These are phyloP conservation scores for Heterobasidion occidentale DNA, from an alignment of 1,284 basidiomycete species.

Conservation along the genomic window DNA sequence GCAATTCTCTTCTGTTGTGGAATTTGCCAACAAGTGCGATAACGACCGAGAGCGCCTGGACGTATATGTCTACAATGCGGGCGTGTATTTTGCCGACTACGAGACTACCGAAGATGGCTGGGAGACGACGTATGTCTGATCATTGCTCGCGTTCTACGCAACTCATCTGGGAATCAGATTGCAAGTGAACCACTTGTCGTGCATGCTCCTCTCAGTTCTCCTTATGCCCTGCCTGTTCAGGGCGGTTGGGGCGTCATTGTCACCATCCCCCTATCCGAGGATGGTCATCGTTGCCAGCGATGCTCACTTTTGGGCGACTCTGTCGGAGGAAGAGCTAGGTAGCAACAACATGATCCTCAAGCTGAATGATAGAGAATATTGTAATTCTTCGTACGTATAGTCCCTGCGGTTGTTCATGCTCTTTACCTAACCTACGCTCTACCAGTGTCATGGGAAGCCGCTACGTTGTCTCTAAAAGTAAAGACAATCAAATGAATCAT, in stretches of 20 bases:
- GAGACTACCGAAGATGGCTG: slow-evolving; percentile 18
- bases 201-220: slow-evolving; percentile 28
- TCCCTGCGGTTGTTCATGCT: not conserved
- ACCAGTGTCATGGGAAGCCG: slow-evolving; percentile 15
- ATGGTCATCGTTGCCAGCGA: slow-evolving; percentile 11
- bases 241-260: slow-evolving; percentile 17
- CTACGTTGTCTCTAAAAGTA: slow-evolving; percentile 28
- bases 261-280: slow-evolving; percentile 2
- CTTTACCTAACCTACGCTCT: slow-evolving; percentile 8
- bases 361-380: slow-evolving; percentile 4
- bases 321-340: slow-evolving; percentile 4
- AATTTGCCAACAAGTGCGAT: slow-evolving; percentile 20
- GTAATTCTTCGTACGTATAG: not conserved
- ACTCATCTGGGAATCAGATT: slow-evolving; percentile 22
- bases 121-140: slow-evolving; percentile 18
- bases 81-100: slow-evolving; percentile 10
- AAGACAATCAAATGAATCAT: slow-evolving; percentile 6
- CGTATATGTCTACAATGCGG: slow-evolving; percentile 24
- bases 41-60: slow-evolving; percentile 19
- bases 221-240: slow-evolving; percentile 33
- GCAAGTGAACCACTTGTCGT: slow-evolving; percentile 34
- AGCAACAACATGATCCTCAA: slow-evolving; percentile 3
- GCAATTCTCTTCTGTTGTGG: slow-evolving; percentile 17
- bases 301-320: not conserved
- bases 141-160: not conserved